Evolutionary conservation across 805 yeast genomes (phyloP), one percentile per base, ranked within the genome.

Genomic region (Schizosaccharomyces lindneri): DNA sequence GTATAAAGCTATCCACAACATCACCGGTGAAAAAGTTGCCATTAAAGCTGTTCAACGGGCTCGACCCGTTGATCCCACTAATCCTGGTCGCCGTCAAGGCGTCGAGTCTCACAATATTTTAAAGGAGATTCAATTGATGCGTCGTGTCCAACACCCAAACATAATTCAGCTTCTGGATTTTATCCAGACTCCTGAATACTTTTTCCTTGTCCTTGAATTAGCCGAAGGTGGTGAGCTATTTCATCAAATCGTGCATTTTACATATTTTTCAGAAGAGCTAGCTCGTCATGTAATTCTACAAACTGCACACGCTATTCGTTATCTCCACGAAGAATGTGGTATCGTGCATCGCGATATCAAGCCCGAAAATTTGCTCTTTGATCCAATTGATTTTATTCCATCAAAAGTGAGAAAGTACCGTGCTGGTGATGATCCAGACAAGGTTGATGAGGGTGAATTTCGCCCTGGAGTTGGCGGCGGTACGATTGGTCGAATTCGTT

Each of bases 381-480:
- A 78, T 55, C 84, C 82, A 0, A 78, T 78, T 32, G 76, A 77
- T 1, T 72, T 73, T 61, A 64, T 73, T 5, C 77, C 79, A 2
- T 64, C 76, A 24, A 62, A 68, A 63, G 65, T 64, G 48, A 65
- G 67, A 57, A 67, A 65, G 5, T 64, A 68, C 24, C 68, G 76
- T 7, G 71, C 72, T 24, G 74, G 75, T 17, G 76, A 73, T 63
- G 57, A 51, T 29, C 74, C 71, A 32, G 66, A 71, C 59, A 78
- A 93, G 70, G 73, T 75, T 15, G 97, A 90, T 69, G 98, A 93
- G 73, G 98, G 98, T 61, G 80, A 78, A 64, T 93, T 89, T 67
- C 72, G 71, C 9, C 83, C 84, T 4, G 85, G 85, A 13, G 73
- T 85, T 24, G 98, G 98, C 43, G 95, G 94, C 59, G 98, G 96